Evolutionary conservation across 768 basidiomycete species (phyloP), one percentile per base, ranked within the genome.

Genomic region (Exidia glandulosa): DNA sequence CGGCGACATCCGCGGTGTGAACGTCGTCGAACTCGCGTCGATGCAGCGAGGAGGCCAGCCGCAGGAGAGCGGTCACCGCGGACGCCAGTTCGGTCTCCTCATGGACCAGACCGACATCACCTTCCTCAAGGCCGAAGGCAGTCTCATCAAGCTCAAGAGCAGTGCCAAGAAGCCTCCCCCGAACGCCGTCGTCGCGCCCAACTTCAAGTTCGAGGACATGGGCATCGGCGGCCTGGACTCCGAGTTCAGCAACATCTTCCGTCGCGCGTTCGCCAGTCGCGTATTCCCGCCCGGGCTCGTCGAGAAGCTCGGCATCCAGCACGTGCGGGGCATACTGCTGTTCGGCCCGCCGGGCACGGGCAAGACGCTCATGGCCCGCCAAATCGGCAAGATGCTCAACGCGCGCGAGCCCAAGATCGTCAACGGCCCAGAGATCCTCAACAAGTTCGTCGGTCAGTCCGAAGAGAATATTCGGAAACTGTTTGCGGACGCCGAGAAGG

Each of bases 201-300:
- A 97, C 73, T 99, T 99, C 82, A 98, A 96, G 73, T 99, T 99
- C 63, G 90, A 95, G 68, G 96, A 99, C 71, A 98, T 99, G 95
- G 96, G 96, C 19, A 98, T 99, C 67, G 96, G 96, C 68, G 96
- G 96, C 67, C 78, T 99, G 32, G 96, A 99, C 71, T 78, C 83
- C 7, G 96, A 99, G 70, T 99, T 99, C 69, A 84, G 84, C 59
- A 86, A 92, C 47, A 99, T 99, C 68, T 99, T 99, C 79, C 90
- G 96, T 70, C 88, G 96, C 67, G 96, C 96, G 0, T 99, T 99
- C 69, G 94, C 96, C 0, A 92, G 89, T 55, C 91, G 96, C 52
- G 93, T 99, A 19, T 99, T 98, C 74, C 96, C 96, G 41, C 94
- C 94, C 0, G 92, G 84, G 0, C 81, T 98, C 2, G 94, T 99